phyloP scores from a whole-genome alignment of 495 filamentous ascomycete genomes.

The Aspergillus ostianus region DNA sequence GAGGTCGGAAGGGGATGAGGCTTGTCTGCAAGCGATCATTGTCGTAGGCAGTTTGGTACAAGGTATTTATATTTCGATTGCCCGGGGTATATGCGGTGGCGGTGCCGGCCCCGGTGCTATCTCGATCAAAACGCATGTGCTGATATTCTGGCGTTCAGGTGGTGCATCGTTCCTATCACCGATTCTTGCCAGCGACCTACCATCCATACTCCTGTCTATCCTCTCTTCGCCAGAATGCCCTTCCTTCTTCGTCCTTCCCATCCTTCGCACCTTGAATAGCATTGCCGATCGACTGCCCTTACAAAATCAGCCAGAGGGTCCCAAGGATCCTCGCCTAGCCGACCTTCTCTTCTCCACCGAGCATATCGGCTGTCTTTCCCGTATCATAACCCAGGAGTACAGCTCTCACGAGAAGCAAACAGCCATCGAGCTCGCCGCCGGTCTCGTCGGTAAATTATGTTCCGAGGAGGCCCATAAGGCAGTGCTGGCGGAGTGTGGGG shows the following conservation, averaged over 20 bases:
- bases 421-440: conserved; percentile 66
- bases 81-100: neutral
- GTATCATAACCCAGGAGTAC: conserved; percentile 63
- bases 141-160: conserved; percentile 48
- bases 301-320: conserved; percentile 42
- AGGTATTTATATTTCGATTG: conserved; percentile 53
- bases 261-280: conserved; percentile 71
- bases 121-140: neutral
- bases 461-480: conserved; percentile 66
- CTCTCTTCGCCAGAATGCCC: conserved; percentile 65
- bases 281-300: conserved; percentile 65
- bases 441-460: conserved; percentile 69
- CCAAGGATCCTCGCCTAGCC: conserved; percentile 52
- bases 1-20: conserved; percentile 56
- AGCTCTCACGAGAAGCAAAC: conserved; percentile 49
- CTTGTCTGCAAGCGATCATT: conserved; percentile 74
- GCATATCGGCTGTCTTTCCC: conserved; percentile 56
- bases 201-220: conserved; percentile 65
- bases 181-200: conserved; percentile 61
- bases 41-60: conserved; percentile 79
- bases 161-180: conserved; percentile 76
- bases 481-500: conserved; percentile 62
- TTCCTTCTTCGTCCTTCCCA: conserved; percentile 62
- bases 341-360: conserved; percentile 61
- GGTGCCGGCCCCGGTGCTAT: neutral